phyloP scores from a whole-genome alignment of 2,329 filamentous ascomycete species.

The Trichoderma sp. region DNA sequence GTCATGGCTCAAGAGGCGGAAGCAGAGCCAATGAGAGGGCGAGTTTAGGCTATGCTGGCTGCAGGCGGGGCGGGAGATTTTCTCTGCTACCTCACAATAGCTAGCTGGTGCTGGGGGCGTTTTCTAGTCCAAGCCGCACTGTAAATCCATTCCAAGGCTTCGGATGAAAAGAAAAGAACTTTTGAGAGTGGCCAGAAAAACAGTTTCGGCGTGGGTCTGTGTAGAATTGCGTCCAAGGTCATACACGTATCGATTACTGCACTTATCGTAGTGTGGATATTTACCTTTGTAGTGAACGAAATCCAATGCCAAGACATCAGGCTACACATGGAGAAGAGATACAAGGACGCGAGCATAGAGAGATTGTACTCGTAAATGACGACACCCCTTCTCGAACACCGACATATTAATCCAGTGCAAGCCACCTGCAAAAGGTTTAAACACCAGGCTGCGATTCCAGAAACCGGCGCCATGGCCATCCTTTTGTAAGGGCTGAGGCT shows the following conservation, averaged over 20 bases:
- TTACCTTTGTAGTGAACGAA: neutral
- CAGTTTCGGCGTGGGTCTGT: neutral
- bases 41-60: neutral
- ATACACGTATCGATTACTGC: neutral
- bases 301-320: neutral
- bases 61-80: conserved; percentile 12
- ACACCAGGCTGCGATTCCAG: neutral
- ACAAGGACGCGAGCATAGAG: neutral
- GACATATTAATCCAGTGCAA: neutral
- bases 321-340: neutral
- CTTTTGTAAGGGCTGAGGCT: neutral
- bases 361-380: neutral
- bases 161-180: neutral
- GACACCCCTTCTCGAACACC: neutral
- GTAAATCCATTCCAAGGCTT: neutral
- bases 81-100: neutral
- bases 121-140: neutral
- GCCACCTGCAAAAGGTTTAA: neutral
- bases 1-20: neutral
- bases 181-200: neutral
- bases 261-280: neutral
- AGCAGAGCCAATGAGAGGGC: neutral
- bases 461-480: neutral
- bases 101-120: neutral
- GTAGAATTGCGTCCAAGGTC: neutral